Percentiles rank a stretch among this genome's conserved stretches.
Conservation (phyloP, 306 rosid species). For the Trifolium dubium region DNA sequence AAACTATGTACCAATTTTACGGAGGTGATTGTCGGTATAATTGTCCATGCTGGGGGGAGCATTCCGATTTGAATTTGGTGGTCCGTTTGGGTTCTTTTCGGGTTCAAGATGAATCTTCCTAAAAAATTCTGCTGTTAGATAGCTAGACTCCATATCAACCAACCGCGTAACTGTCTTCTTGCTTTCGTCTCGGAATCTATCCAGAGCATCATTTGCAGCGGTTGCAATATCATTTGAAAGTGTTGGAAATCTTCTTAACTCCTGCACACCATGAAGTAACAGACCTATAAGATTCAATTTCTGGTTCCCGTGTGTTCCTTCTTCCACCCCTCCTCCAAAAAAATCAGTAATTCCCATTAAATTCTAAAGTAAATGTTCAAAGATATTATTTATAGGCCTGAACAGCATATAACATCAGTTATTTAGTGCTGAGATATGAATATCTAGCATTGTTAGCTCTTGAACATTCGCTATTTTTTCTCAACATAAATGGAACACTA, state of each 20-base stretch:
- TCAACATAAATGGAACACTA: constrained; percentile 12
- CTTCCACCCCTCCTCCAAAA: constrained; percentile 4
- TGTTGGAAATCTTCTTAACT: constrained; percentile 92
- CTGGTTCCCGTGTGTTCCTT: neutral
- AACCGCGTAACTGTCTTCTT: constrained; percentile 81
- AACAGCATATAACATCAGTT: constrained; percentile 5
- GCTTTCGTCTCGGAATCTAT: constrained; percentile 92
- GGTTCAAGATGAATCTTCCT: constrained; percentile 81
- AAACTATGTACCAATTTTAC: constrained; percentile 75
- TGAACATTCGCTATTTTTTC: constrained; percentile 33
- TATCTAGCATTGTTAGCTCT: constrained; percentile 16
- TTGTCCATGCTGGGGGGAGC: constrained; percentile 62
- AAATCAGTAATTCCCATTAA: constrained; percentile 27
- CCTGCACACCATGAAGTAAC: constrained; percentile 59
- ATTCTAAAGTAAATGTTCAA: constrained; percentile 15
- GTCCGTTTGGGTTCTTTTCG: constrained; percentile 64
- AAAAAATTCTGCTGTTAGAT: constrained; percentile 91
- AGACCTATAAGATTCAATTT: constrained; percentile 37
- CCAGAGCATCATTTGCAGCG: constrained; percentile 84
- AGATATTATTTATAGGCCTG: constrained; percentile 28
- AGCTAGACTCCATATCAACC: constrained; percentile 98
- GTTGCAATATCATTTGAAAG: constrained; percentile 83
- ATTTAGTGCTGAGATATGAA: constrained; percentile 26
- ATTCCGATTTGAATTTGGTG: constrained; percentile 51
- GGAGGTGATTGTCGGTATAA: constrained; percentile 74